Evolutionary conservation across 2,329 filamentous ascomycete species (phyloP), one percentile per base, ranked within the genome.

Genomic region (Verticillium isaacii): DNA sequence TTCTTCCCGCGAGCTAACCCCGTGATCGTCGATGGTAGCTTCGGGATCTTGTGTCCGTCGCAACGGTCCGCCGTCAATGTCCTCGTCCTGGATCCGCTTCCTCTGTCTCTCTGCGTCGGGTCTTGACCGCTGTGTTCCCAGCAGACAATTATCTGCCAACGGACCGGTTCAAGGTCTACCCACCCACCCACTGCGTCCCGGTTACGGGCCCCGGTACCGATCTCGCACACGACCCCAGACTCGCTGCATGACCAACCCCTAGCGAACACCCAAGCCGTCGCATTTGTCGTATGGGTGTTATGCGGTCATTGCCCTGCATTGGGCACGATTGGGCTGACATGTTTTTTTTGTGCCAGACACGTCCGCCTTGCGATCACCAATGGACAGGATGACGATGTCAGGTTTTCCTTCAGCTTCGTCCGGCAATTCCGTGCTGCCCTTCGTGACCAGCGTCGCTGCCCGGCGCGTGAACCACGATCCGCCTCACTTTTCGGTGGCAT

Each of bases 161-260:
- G 19, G 14, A 23, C 19, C 45, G 19, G 45, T 23, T 50, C 45
- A 50, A 50, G n/a, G 9, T 19, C 19, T 23, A 23, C 45, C 45
- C 19, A 50, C 41, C 41, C n/a, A 7, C 45, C 23, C 45, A 23
- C 29, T 9, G n/a, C 45, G 17, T 23, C 45, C 45, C 45, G 45
- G 45, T 50, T 50, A 19, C 19, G 11, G 45, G 23, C 45, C 45
- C 55, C n/a, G 32, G 17, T 36, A 36, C 19, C 32, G 55, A 36
- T 57, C 56, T 37, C 25, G 56, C 56, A 57, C 37, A 56, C 15
- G 23, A 57, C 56, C 56, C 56, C 55, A 56, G 36, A 37, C 56
- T 25, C 19, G 8, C 45, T 50, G 45, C 45, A 50, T 50, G 12
- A 8, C 7, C 45, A n/a, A 25, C 12, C 45, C 45, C 45, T 19